Evolutionary conservation across 1,284 basidiomycete genomes (phyloP).

Genomic region (Tylopilus sp.): DNA sequence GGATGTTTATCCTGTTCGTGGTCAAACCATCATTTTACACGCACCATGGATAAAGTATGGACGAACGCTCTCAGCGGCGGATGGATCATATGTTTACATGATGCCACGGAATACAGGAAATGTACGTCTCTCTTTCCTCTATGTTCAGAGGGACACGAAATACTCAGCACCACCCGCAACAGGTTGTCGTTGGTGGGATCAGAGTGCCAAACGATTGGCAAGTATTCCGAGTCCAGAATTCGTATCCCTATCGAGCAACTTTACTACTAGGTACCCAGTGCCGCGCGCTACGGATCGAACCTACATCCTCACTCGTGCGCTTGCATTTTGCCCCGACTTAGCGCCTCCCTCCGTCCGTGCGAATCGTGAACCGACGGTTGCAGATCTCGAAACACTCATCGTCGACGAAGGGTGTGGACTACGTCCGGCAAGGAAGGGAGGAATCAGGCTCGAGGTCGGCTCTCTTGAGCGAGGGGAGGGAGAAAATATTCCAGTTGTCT

Average conservation of each 20-base stretch:
- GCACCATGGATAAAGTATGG: constrained; percentile 74
- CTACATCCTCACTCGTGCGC: constrained; percentile 56
- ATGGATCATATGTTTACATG: constrained; percentile 62
- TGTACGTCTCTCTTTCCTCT: constrained; percentile 40
- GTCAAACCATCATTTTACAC: constrained; percentile 79
- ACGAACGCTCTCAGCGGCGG: constrained; percentile 47
- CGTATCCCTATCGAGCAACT: background rate
- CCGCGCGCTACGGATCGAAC: constrained; percentile 60
- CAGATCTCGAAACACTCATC: constrained; percentile 62
- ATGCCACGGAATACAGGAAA: constrained; percentile 69
- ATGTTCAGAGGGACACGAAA: background rate
- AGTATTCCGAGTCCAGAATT: constrained; percentile 1
- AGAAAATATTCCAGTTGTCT: constrained; percentile 42
- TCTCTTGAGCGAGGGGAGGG: constrained; percentile 34
- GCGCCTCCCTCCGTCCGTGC: constrained; percentile 57
- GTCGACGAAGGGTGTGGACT: constrained; percentile 74
- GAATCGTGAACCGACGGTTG: constrained; percentile 50
- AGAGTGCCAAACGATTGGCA: constrained; percentile 64
- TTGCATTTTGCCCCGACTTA: constrained; percentile 66
- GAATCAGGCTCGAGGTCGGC: constrained; percentile 67
- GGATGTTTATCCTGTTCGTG: constrained; percentile 74
- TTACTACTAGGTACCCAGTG: constrained; percentile 46
- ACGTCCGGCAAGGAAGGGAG: constrained; percentile 67
- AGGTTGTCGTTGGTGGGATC: constrained; percentile 71
- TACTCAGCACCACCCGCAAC: background rate